These are phyloP conservation scores for Paraconiothyrium sp. DNA, from an alignment of 2,329 filamentous ascomycete genomes.

Conservation along the genomic window DNA sequence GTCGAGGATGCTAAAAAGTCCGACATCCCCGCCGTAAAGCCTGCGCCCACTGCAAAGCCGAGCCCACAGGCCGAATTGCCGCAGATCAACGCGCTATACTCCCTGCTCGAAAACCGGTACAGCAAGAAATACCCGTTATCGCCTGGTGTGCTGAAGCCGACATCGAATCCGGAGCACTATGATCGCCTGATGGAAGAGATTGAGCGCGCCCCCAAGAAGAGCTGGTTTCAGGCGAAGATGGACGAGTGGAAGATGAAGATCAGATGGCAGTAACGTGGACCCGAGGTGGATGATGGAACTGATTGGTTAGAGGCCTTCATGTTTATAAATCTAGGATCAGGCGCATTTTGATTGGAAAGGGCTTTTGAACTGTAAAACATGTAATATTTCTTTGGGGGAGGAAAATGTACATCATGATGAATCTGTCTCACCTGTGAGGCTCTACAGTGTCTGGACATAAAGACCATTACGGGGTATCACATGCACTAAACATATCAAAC, in stretches of 20 bases:
- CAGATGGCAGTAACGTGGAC: conserved; percentile 35
- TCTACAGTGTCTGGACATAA: background rate
- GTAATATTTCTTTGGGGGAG: background rate
- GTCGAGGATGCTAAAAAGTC: conserved; percentile 22
- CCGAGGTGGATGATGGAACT: background rate
- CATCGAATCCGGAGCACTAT: conserved; percentile 48
- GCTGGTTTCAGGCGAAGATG: conserved; percentile 46
- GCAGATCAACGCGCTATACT: conserved; percentile 67
- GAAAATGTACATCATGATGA: background rate
- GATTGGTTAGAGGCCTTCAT: background rate
- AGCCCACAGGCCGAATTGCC: conserved; percentile 49
- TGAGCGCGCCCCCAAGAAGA: conserved; percentile 45
- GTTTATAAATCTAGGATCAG: conserved; percentile 5
- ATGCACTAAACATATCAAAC: background rate
- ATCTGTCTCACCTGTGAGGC: background rate
- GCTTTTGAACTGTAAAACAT: background rate
- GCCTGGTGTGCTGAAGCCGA: conserved; percentile 40
- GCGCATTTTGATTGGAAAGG: background rate
- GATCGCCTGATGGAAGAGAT: conserved; percentile 48
- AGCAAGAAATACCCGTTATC: conserved; percentile 51
- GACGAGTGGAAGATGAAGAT: conserved; percentile 52
- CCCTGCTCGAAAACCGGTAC: conserved; percentile 68
- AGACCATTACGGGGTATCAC: background rate
- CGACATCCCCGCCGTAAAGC: conserved; percentile 15
- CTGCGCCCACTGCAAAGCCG: conserved; percentile 21